Percentiles rank a stretch among this genome's conserved stretches.
Conservation (phyloP, 345 rosid species). For the Punica granatum region DNA sequence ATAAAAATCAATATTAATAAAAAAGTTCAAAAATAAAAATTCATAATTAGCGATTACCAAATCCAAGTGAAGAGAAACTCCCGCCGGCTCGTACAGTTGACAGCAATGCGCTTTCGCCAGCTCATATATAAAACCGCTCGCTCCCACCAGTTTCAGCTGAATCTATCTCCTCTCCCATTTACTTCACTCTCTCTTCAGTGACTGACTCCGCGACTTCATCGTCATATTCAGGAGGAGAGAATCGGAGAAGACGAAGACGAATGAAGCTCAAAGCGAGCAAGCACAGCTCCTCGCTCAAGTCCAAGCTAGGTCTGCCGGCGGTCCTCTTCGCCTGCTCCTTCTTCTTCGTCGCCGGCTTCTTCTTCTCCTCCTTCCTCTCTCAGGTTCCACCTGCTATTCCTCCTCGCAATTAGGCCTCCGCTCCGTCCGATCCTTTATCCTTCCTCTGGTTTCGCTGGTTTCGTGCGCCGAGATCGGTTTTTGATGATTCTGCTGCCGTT, state of each 20-base stretch:
- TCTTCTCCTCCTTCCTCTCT: conserved; percentile 41
- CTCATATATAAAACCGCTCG: not conserved
- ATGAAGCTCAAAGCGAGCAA: conserved; percentile 1
- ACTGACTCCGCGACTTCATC: not conserved
- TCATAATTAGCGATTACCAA: not conserved
- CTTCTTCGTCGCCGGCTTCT: conserved; percentile 29
- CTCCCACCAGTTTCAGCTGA: not conserved
- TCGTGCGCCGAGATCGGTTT: not conserved
- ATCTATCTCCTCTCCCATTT: no score
- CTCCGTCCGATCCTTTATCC: not conserved
- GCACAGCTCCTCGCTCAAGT: conserved; percentile 16
- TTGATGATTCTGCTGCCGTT: not conserved
- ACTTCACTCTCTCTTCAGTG: not conserved
- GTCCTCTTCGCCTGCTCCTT: conserved; percentile 5
- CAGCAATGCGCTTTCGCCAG: not conserved
- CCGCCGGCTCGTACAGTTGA: not conserved
- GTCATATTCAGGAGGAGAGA: not conserved
- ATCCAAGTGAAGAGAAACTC: not conserved
- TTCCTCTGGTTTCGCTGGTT: not conserved
- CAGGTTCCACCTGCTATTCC: conserved; percentile 20
- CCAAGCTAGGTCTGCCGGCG: conserved; percentile 28
- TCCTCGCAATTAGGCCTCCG: not conserved
- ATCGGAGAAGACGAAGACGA: not conserved
- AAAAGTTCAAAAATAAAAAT: no score
- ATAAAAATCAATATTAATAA: no score